phyloP scores from a whole-genome alignment of 2,329 filamentous ascomycete species.

The Curvularia spicifera region DNA sequence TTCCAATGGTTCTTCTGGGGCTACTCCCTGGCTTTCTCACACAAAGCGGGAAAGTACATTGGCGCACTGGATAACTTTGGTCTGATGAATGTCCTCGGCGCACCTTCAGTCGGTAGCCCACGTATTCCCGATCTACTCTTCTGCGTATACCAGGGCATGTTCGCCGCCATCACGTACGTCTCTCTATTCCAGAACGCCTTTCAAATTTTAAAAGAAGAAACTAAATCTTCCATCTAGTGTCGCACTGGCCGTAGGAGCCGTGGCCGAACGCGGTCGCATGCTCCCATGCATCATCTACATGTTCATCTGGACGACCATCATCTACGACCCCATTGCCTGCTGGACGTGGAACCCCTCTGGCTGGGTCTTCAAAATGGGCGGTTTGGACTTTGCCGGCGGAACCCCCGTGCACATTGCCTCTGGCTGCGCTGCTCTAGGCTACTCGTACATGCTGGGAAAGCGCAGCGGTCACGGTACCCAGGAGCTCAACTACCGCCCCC shows the following conservation, averaged over 20 bases:
- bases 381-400: slow-evolving; percentile 86
- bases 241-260: slow-evolving; percentile 81
- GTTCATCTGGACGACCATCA: slow-evolving; percentile 88
- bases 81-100: slow-evolving; percentile 75
- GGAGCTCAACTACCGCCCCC: slow-evolving; percentile 88
- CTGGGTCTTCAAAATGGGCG: slow-evolving; percentile 80
- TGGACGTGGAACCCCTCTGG: slow-evolving; percentile 91
- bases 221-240: slow-evolving; percentile 60
- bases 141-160: slow-evolving; percentile 87
- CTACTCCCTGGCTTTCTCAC: slow-evolving; percentile 82
- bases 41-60: slow-evolving; percentile 75
- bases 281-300: slow-evolving; percentile 89
- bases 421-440: slow-evolving; percentile 82
- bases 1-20: slow-evolving; percentile 99
- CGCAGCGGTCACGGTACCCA: slow-evolving; percentile 83
- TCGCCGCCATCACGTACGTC: slow-evolving; percentile 82
- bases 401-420: slow-evolving; percentile 90
- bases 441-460: slow-evolving; percentile 90
- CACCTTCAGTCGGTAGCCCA: slow-evolving; percentile 74
- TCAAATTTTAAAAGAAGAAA: neutral
- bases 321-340: slow-evolving; percentile 92
- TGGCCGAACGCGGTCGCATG: slow-evolving; percentile 86
- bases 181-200: neutral
- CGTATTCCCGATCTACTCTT: slow-evolving; percentile 84
- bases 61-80: slow-evolving; percentile 82